These are phyloP conservation scores for Debaryomyces udenii DNA, from an alignment of 1,139 yeast genomes.

Conservation along the genomic window DNA sequence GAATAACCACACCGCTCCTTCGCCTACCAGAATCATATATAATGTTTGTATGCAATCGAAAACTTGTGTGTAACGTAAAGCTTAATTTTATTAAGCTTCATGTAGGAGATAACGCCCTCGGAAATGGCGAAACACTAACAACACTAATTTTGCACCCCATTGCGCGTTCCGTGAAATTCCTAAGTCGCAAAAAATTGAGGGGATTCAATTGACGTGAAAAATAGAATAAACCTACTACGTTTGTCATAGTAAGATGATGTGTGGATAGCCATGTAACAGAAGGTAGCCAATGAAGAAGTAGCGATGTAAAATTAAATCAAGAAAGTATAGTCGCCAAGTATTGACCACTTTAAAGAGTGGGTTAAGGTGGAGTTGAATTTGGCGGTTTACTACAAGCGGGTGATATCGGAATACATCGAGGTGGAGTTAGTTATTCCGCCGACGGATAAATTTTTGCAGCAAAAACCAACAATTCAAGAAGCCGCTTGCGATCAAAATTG, in stretches of 20 bases:
- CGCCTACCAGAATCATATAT: too few species aligned
- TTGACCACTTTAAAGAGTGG: too few species aligned
- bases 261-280: too few species aligned
- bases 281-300: too few species aligned
- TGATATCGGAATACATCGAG: conserved; percentile 7
- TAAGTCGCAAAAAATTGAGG: background rate
- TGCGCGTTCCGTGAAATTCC: conserved; percentile 6
- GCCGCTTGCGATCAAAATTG: too few species aligned
- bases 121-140: background rate
- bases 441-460: conserved; percentile 9
- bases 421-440: conserved; percentile 1
- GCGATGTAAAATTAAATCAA: too few species aligned
- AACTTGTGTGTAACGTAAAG: too few species aligned
- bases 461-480: background rate
- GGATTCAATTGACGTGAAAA: background rate
- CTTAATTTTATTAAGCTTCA: background rate
- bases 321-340: too few species aligned
- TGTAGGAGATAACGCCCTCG: background rate
- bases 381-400: conserved; percentile 2
- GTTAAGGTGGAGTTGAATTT: too few species aligned
- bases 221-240: background rate
- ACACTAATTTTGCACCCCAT: conserved; percentile 4
- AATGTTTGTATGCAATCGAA: too few species aligned
- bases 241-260: background rate
- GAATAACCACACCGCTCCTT: too few species aligned